phyloP scores from a whole-genome alignment of 768 basidiomycete species.

The Mycena metata region DNA sequence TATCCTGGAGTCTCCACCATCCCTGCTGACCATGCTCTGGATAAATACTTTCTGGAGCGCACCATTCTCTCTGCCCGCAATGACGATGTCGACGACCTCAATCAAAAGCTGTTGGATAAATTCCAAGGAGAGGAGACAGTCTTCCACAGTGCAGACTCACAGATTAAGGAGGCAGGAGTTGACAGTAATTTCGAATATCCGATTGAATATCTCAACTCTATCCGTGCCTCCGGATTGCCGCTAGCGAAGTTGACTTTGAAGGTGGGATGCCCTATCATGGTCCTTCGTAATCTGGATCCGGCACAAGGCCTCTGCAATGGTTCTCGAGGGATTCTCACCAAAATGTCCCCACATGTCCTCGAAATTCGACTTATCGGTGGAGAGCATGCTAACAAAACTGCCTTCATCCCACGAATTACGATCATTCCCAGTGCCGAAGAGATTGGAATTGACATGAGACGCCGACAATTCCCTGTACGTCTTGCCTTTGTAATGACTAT shows the following conservation, averaged over 20 bases:
- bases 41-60: no score
- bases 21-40: no score
- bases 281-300: conserved; percentile 55
- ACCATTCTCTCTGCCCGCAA: no score
- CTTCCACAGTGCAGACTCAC: no score
- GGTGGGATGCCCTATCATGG: conserved; percentile 51
- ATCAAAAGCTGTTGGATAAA: no score
- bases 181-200: no score
- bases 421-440: conserved; percentile 23
- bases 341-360: conserved; percentile 44
- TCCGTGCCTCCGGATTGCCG: conserved; percentile 51
- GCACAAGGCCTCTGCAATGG: conserved; percentile 52
- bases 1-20: no score
- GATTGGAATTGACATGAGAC: conserved; percentile 41
- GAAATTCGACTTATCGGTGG: conserved; percentile 48
- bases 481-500: conserved; percentile 60
- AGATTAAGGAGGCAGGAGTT: no score
- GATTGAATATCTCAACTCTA: no score
- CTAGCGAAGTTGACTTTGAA: conserved; percentile 46
- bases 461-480: conserved; percentile 56
- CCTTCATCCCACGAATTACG: conserved; percentile 51
- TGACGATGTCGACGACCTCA: no score
- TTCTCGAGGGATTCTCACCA: conserved; percentile 46
- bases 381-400: conserved; percentile 46
- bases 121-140: no score